A percentile compares a stretch with the other conserved stretches of the same genome.
Conservation (phyloP, 371 early-diverging fungal genomes). For the Saksenaea vasiformis region DNA sequence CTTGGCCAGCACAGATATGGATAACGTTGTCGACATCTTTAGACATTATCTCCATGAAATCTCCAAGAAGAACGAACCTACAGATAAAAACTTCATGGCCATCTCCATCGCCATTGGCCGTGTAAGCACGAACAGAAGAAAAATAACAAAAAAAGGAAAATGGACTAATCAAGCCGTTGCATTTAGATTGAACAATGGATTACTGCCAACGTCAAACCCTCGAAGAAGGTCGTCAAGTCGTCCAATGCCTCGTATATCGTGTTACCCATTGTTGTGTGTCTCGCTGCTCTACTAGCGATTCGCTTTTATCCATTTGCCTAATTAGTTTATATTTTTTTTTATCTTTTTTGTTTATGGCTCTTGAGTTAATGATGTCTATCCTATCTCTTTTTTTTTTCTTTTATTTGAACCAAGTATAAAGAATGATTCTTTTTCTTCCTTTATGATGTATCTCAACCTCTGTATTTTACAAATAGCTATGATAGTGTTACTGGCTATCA, state of each 20-base stretch:
- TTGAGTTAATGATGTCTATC: not conserved
- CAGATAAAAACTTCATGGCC: constrained; percentile 71
- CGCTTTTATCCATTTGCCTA: not conserved
- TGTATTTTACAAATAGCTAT: no score
- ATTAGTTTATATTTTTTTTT: not conserved
- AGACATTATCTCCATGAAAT: constrained; percentile 65
- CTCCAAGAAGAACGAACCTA: constrained; percentile 65
- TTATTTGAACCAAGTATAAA: constrained; percentile 6
- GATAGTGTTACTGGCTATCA: no score
- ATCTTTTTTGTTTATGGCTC: not conserved
- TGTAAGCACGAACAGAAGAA: constrained; percentile 29
- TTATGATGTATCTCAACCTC: no score
- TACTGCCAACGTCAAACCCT: constrained; percentile 18
- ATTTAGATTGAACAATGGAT: constrained; percentile 56
- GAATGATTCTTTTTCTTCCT: not conserved
- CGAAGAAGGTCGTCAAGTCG: not conserved
- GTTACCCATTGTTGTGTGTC: constrained; percentile 6
- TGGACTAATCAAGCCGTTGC: not conserved
- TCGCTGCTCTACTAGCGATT: constrained; percentile 1
- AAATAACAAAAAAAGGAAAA: not conserved
- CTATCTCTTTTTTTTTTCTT: not conserved
- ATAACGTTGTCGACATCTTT: constrained; percentile 67
- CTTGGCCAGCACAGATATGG: constrained; percentile 53
- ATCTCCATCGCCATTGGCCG: constrained; percentile 63
- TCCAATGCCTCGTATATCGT: not conserved